Base-by-base conservation (phyloP, 306 rosid species). In the Abrus precatorius region DNA sequence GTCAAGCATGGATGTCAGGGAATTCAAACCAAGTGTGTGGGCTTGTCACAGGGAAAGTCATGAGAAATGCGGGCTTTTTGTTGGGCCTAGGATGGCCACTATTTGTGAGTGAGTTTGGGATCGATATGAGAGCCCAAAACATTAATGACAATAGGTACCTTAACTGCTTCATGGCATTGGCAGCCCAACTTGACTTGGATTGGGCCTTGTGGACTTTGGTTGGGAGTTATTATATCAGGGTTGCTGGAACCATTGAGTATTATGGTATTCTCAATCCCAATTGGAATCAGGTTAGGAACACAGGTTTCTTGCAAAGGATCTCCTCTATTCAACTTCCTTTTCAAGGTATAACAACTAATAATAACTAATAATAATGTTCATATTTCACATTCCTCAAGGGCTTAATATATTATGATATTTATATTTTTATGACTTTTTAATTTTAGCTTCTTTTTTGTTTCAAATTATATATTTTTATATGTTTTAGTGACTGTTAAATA, bases 1-100 rank as follows among this genome's bases (percentile, higher is more conserved):
- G 90, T 5, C 20, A 61, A 3, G 85, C 91, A 13, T 90, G 98
- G 98, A 28, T 1, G 43, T 75, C 82, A 2, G 87, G 90, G 34
- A 90, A 94, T 82, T 81, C 91, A 11, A 90, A 92, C 76, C 86
- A 92, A 66, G 97, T 89, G 50, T 94, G 98, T 29, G 92, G 91
- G 1, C 76, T 63, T 66, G 87, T 89, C 43, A 67, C 62, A 6
- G 10, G 34, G 14, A 81, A 85, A 9, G 3, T 89, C 33, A 84
- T 77, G 89, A 84, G 75, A 69, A 52, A 9, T 41, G 75, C 95
- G 0, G 91, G 89, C 5, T 90, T 74, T 67, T 66, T 90, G 75
- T 63, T 92, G 59, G 88, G 80, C 12, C 80, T 79, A 48, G 93
- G 91, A 0, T 80, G 74, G 69, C 97, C 97, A 12, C 69, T 92